Evolutionary conservation across 495 filamentous ascomycete species (phyloP).

Genomic region (Poronia punctata): DNA sequence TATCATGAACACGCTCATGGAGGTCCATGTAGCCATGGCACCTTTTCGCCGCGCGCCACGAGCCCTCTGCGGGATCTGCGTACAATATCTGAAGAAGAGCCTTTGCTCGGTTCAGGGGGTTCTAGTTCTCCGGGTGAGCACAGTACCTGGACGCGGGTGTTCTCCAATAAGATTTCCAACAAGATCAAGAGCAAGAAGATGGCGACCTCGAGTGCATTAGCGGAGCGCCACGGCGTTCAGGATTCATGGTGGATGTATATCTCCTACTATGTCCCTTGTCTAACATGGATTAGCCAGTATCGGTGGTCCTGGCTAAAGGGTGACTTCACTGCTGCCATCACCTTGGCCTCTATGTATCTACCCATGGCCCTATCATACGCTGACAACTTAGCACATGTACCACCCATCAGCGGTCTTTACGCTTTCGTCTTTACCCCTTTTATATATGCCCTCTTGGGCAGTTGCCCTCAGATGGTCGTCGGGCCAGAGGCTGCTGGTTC

Average conservation of each 20-base stretch:
- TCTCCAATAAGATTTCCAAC: conserved; percentile 32
- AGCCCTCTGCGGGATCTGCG: conserved; percentile 39
- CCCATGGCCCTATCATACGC: conserved; percentile 93
- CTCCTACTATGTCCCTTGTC: conserved; percentile 85
- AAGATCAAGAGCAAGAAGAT: conserved; percentile 50
- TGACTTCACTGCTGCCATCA: conserved; percentile 79
- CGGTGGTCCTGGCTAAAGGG: conserved; percentile 71
- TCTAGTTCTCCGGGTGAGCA: conserved; percentile 12
- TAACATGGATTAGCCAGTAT: conserved; percentile 86
- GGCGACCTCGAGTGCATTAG: conserved; percentile 55
- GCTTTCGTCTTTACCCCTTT: conserved; percentile 88
- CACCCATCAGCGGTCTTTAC: conserved; percentile 92
- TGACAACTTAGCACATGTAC: conserved; percentile 88
- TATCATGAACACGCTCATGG: conserved; percentile 33
- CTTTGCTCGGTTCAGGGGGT: conserved; percentile 14
- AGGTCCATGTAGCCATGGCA: conserved; percentile 63
- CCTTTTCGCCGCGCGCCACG: conserved; percentile 64
- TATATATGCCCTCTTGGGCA: conserved; percentile 82
- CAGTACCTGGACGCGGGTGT: conserved; percentile 12
- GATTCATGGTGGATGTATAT: conserved; percentile 63
- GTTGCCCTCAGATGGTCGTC: conserved; percentile 86
- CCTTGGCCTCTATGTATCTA: conserved; percentile 94
- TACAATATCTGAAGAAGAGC: conserved; percentile 20
- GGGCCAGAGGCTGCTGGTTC: conserved; percentile 93
- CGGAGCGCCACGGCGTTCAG: conserved; percentile 52